Percentiles rank a stretch among this genome's conserved stretches.
Conservation (phyloP, 2,329 filamentous ascomycete species). For the Escovopsis weberi region DNA sequence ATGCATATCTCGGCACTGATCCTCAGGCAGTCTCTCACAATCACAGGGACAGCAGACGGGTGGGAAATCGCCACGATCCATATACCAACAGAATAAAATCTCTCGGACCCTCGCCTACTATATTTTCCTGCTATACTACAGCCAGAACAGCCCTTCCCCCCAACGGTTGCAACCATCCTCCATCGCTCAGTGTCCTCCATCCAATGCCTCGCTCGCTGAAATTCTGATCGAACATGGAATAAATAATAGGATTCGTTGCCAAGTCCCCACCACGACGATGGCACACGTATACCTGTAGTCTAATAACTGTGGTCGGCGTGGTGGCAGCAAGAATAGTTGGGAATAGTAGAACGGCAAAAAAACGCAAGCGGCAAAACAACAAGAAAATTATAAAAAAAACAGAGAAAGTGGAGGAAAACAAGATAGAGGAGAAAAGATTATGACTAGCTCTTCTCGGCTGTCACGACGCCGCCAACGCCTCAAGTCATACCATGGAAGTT, state of each 20-base stretch:
- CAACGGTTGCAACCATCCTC: too few species aligned
- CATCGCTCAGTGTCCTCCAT: too few species aligned
- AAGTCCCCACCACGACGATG: background rate
- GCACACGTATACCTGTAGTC: background rate
- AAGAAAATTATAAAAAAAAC: background rate
- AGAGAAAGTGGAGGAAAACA: background rate
- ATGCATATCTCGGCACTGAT: too few species aligned
- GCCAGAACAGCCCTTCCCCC: too few species aligned
- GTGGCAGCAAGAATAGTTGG: background rate
- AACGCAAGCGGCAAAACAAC: background rate
- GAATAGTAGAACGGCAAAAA: background rate
- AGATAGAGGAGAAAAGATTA: slow-evolving; percentile 1
- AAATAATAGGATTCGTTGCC: background rate
- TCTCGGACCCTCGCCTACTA: too few species aligned
- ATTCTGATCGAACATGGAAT: too few species aligned
- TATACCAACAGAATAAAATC: too few species aligned
- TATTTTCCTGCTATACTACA: too few species aligned
- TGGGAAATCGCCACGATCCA: too few species aligned
- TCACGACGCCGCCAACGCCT: slow-evolving; percentile 9
- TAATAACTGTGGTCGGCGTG: background rate
- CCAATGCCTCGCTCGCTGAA: too few species aligned
- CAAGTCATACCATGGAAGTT: slow-evolving; percentile 4
- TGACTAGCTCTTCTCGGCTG: slow-evolving; percentile 5
- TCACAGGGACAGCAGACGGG: too few species aligned
- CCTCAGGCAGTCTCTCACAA: too few species aligned